Conservation (phyloP, 2,329 filamentous ascomycete species). For the Talaromyces piceae region DNA sequence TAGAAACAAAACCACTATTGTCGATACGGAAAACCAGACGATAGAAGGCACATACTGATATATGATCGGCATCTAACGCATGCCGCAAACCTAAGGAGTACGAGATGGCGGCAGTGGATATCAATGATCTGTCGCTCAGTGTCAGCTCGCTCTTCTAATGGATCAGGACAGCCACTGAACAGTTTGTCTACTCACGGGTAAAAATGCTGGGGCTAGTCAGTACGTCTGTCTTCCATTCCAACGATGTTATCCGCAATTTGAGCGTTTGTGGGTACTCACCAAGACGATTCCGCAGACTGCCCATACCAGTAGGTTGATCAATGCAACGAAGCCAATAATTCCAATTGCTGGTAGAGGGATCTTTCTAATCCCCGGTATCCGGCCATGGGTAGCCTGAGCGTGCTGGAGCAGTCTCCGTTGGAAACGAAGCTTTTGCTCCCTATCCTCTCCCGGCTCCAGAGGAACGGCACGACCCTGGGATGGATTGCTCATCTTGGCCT, state of each 20-base stretch:
- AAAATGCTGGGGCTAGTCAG: slow-evolving; percentile 21
- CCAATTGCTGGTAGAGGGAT: slow-evolving; percentile 51
- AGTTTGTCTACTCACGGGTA: slow-evolving; percentile 27
- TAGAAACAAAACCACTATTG: neutral
- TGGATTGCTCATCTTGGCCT: neutral
- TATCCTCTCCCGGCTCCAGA: neutral
- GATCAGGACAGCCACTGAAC: neutral
- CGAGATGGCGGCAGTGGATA: slow-evolving; percentile 73
- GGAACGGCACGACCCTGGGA: neutral
- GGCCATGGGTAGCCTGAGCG: slow-evolving; percentile 42
- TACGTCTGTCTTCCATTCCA: slow-evolving; percentile 3
- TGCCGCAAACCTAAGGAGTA: slow-evolving; percentile 87
- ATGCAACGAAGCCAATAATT: slow-evolving; percentile 48
- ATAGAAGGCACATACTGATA: slow-evolving; percentile 49
- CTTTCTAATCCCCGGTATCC: slow-evolving; percentile 48
- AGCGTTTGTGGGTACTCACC: too few species aligned
- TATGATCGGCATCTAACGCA: slow-evolving; percentile 96
- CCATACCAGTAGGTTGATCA: slow-evolving; percentile 53
- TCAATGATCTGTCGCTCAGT: slow-evolving; percentile 45
- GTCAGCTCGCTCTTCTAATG: neutral
- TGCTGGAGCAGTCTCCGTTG: slow-evolving; percentile 25
- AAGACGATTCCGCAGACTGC: slow-evolving; percentile 50
- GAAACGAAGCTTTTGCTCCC: neutral
- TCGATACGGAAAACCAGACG: neutral
- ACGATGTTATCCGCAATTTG: too few species aligned